These are phyloP conservation scores for Phytophthora macrochlamydospora DNA, from an alignment of 352 stramenopile species.

Conservation along the genomic window DNA sequence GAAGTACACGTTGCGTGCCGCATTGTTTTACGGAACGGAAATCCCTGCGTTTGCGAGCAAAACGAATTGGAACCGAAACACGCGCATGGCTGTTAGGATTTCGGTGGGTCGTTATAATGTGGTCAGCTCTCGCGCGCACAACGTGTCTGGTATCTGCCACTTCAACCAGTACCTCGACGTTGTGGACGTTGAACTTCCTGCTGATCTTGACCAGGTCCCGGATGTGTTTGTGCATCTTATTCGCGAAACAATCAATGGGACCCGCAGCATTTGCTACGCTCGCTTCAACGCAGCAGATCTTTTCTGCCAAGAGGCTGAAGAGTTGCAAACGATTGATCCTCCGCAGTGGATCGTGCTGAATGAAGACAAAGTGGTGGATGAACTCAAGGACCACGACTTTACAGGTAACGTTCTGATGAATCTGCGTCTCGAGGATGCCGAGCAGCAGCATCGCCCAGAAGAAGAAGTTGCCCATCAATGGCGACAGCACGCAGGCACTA, in stretches of 20 bases:
- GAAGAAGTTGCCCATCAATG: conserved; percentile 55
- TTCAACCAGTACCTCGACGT: conserved; percentile 83
- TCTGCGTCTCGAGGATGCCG: conserved; percentile 55
- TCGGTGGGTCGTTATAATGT: conserved; percentile 67
- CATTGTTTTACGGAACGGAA: conserved; percentile 81
- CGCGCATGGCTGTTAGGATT: conserved; percentile 77
- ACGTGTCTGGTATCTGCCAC: conserved; percentile 71
- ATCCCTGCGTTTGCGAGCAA: conserved; percentile 79
- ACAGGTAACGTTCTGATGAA: conserved; percentile 86
- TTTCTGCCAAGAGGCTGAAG: conserved; percentile 47
- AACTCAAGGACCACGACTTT: conserved; percentile 84
- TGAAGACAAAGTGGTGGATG: conserved; percentile 82
- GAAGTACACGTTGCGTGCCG: conserved; percentile 64
- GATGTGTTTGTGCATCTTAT: conserved; percentile 85
- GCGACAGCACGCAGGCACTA: conserved; percentile 59
- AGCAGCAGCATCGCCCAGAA: conserved; percentile 19
- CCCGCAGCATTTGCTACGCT: conserved; percentile 78
- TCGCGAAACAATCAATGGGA: conserved; percentile 57
- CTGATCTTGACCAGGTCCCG: conserved; percentile 73
- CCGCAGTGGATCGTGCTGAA: conserved; percentile 76
- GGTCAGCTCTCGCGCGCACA: conserved; percentile 60
- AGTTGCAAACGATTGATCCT: conserved; percentile 37
- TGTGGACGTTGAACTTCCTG: conserved; percentile 58
- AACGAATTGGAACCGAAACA: conserved; percentile 71
- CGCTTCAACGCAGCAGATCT: conserved; percentile 77